Percentiles rank a stretch among this genome's conserved stretches.
phyloP scores from a whole-genome alignment of 805 yeast species.

The Saturnispora zaruensis region DNA sequence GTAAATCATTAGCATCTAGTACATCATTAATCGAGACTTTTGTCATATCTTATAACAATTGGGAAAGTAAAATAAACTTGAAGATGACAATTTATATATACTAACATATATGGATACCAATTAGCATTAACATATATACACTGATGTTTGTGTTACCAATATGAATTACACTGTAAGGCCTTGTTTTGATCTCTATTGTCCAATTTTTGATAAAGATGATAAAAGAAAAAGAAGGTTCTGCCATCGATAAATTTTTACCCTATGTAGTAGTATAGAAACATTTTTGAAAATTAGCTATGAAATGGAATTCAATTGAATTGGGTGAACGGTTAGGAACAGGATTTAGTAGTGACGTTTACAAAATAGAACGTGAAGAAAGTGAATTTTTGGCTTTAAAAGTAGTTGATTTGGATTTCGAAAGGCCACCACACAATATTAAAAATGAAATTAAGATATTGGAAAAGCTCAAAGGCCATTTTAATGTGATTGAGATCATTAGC shows the following conservation, averaged over 20 bases:
- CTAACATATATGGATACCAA: no score
- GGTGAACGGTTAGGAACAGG: conserved; percentile 33
- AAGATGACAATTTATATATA: background rate
- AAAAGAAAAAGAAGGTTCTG: background rate
- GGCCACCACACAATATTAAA: conserved; percentile 45
- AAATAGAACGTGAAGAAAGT: background rate
- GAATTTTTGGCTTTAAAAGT: conserved; percentile 37
- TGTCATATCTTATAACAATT: background rate
- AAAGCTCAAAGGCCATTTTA: conserved; percentile 10
- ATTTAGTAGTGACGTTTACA: conserved; percentile 34
- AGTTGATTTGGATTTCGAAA: conserved; percentile 40
- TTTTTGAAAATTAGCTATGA: background rate
- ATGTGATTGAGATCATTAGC: conserved; percentile 14
- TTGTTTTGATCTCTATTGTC: background rate
- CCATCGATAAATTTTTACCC: background rate
- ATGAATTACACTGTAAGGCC: background rate
- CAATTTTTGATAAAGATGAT: background rate
- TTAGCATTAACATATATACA: background rate
- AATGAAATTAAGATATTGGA: conserved; percentile 36
- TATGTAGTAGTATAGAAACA: no score
- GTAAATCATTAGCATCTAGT: conserved; percentile 25
- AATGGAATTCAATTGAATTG: conserved; percentile 9
- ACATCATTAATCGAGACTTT: conserved; percentile 13
- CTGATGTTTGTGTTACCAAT: background rate
- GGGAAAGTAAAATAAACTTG: background rate